Evolutionary conservation across 768 basidiomycete genomes (phyloP).

Genomic region (Kwoniella pini): DNA sequence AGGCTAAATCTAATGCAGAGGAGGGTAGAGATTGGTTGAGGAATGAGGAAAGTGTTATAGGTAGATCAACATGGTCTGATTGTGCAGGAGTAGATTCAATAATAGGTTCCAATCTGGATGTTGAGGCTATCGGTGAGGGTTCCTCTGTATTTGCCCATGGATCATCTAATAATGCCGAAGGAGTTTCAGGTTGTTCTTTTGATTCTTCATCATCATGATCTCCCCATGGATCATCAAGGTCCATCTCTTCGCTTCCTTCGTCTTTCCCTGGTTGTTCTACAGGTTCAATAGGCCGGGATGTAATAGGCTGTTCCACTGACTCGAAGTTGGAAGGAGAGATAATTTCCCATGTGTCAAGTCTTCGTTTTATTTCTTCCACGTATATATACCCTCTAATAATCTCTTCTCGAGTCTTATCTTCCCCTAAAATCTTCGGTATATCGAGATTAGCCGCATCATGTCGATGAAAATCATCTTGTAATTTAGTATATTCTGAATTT

Average conservation of each 20-base stretch:
- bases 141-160: constrained; percentile 21
- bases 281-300: too few relatives aligned
- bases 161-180: constrained; percentile 21
- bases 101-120: constrained; percentile 6
- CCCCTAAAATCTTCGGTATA: neutral
- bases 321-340: constrained; percentile 1
- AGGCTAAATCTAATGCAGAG: constrained; percentile 68
- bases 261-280: neutral
- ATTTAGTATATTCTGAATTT: constrained; percentile 2
- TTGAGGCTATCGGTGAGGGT: neutral
- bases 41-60: constrained; percentile 63
- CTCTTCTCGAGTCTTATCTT: neutral
- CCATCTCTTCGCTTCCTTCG: constrained; percentile 20
- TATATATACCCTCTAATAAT: neutral
- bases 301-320: too few relatives aligned
- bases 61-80: neutral
- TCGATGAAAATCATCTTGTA: neutral
- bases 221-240: constrained; percentile 44
- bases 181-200: neutral
- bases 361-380: constrained; percentile 56
- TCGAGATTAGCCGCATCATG: neutral
- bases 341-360: constrained; percentile 24
- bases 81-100: neutral
- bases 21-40: constrained; percentile 63
- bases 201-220: constrained; percentile 15